Conservation (phyloP, 371 early-diverging fungal species). For the Rhizopus arrhizus region DNA sequence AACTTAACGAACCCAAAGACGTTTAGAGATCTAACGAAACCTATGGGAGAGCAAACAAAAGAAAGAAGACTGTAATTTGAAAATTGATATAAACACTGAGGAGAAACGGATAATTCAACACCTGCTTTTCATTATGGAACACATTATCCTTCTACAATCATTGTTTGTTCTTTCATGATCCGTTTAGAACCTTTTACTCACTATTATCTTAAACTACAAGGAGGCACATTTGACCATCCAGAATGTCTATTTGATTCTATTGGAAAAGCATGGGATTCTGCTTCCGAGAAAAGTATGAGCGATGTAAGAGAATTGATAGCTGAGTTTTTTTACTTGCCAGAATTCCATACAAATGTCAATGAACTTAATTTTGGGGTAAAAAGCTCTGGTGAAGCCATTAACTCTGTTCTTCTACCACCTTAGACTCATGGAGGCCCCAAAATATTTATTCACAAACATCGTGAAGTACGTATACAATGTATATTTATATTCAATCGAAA, state of each 20-base stretch:
- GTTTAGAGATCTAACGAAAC: conserved; percentile 83
- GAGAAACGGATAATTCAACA: conserved; percentile 72
- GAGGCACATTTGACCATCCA: conserved; percentile 89
- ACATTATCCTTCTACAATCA: conserved; percentile 87
- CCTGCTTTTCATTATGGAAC: conserved; percentile 87
- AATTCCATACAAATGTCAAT: conserved; percentile 82
- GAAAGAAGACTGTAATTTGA: conserved; percentile 63
- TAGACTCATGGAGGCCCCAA: conserved; percentile 87
- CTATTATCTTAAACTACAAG: conserved; percentile 76
- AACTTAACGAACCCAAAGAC: conserved; percentile 70
- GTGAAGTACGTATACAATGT: conserved; percentile 51
- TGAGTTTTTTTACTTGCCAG: conserved; percentile 88
- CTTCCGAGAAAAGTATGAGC: conserved; percentile 71
- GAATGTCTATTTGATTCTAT: conserved; percentile 70
- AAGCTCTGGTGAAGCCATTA: conserved; percentile 73
- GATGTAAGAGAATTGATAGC: conserved; percentile 90
- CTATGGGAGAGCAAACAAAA: conserved; percentile 82
- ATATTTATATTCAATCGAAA: not conserved
- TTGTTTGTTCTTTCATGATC: conserved; percentile 81
- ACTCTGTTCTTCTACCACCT: conserved; percentile 79
- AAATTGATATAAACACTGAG: conserved; percentile 62
- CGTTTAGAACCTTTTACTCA: conserved; percentile 86
- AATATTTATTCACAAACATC: conserved; percentile 85
- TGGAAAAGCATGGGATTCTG: conserved; percentile 70
- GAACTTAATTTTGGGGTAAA: conserved; percentile 79